Conservation (phyloP, 2,329 filamentous ascomycete species). For the Xylaria sp. region DNA sequence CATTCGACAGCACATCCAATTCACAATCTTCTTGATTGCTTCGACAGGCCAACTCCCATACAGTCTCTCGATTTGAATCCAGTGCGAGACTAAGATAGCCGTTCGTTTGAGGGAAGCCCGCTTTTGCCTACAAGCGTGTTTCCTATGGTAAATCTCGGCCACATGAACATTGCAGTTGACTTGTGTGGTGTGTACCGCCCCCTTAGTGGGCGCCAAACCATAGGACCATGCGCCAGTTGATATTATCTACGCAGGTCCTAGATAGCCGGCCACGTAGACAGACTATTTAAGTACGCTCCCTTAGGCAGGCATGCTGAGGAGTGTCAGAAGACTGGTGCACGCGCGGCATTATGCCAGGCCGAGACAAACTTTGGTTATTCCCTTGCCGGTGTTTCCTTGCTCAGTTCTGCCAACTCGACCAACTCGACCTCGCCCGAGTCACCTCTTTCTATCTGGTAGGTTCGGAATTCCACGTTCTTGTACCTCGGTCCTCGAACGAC, state of each 20-base stretch:
- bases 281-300: no score
- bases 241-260: no score
- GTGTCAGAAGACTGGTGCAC: neutral
- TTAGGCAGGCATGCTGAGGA: neutral
- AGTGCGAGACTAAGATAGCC: conserved; percentile 44
- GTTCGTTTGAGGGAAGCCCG: conserved; percentile 45
- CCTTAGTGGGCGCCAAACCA: no score
- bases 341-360: neutral
- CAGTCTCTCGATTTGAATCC: conserved; percentile 39
- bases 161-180: conserved; percentile 32
- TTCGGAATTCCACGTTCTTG: conserved; percentile 39
- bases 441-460: conserved; percentile 33
- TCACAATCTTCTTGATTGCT: conserved; percentile 38
- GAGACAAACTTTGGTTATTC: neutral
- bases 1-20: conserved; percentile 44
- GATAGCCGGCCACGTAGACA: no score
- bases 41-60: conserved; percentile 32
- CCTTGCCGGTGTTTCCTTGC: conserved; percentile 20
- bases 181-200: neutral
- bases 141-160: conserved; percentile 45
- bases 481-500: conserved; percentile 38
- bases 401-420: conserved; percentile 30
- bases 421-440: conserved; percentile 20
- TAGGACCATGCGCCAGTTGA: no score
- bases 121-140: conserved; percentile 38